phyloP scores from a whole-genome alignment of 1,284 basidiomycete genomes.

The Leccinum variabile region DNA sequence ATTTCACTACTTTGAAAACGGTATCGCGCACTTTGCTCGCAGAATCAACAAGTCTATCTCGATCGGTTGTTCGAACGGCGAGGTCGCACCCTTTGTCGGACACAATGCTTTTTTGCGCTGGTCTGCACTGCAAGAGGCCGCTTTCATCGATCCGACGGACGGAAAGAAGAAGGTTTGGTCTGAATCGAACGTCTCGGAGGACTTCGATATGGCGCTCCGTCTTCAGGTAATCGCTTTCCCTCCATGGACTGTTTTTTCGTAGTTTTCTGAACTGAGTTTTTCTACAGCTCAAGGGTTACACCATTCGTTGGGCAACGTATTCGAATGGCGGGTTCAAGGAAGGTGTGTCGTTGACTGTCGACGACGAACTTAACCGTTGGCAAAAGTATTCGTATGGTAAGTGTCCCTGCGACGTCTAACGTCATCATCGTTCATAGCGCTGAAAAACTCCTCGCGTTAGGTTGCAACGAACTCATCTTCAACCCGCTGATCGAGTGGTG shows the following conservation, averaged over 20 bases:
- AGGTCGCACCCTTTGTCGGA: slow-evolving; percentile 83
- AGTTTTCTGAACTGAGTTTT: slow-evolving; percentile 4
- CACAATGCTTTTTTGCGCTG: slow-evolving; percentile 90
- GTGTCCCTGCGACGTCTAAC: slow-evolving; percentile 16
- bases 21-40: slow-evolving; percentile 81
- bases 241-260: not conserved
- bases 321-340: slow-evolving; percentile 82
- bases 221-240: slow-evolving; percentile 39
- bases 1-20: slow-evolving; percentile 84
- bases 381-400: slow-evolving; percentile 85
- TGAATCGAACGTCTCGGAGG: slow-evolving; percentile 84
- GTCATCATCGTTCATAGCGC: not conserved
- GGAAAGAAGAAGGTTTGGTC: slow-evolving; percentile 77
- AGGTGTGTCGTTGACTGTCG: slow-evolving; percentile 81
- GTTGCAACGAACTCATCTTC: slow-evolving; percentile 67
- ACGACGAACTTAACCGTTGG: slow-evolving; percentile 83
- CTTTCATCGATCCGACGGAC: slow-evolving; percentile 60
- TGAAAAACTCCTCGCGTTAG: slow-evolving; percentile 43
- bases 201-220: slow-evolving; percentile 83
- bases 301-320: slow-evolving; percentile 76
- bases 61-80: slow-evolving; percentile 73
- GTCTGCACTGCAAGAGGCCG: slow-evolving; percentile 79
- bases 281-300: slow-evolving; percentile 59
- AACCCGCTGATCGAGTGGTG: slow-evolving; percentile 75
- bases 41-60: slow-evolving; percentile 78